Percentiles rank a stretch among this genome's conserved stretches.
These are phyloP conservation scores for Lichtheimia corymbifera DNA, from an alignment of 371 early-diverging fungal genomes.

Conservation along the genomic window DNA sequence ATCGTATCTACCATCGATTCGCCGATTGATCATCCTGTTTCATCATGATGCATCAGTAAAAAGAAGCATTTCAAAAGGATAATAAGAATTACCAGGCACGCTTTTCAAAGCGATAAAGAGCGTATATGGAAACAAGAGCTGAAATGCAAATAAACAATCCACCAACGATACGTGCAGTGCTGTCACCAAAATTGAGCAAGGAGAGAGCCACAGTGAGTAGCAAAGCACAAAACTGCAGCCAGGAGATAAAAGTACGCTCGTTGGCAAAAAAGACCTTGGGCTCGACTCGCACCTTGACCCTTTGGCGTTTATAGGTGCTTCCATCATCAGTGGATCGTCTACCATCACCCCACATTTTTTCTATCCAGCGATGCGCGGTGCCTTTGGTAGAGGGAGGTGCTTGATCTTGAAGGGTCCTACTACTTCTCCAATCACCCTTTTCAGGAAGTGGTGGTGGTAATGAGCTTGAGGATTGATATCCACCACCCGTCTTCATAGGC, in stretches of 20 bases:
- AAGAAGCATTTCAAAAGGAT: not conserved
- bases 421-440: not conserved
- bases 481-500: too few species aligned
- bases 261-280: slow-evolving; percentile 99
- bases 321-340: slow-evolving; percentile 6
- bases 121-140: slow-evolving; percentile 55
- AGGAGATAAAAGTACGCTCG: slow-evolving; percentile 96
- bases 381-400: not conserved
- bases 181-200: slow-evolving; percentile 81
- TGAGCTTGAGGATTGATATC: not conserved
- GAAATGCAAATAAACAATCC: slow-evolving; percentile 78
- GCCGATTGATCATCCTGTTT: slow-evolving; percentile 62
- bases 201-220: slow-evolving; percentile 74
- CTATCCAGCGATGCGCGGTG: not conserved
- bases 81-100: slow-evolving; percentile 59
- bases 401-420: not conserved
- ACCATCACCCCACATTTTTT: slow-evolving; percentile 9
- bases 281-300: slow-evolving; percentile 78
- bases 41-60: slow-evolving; percentile 15
- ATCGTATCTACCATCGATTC: slow-evolving; percentile 65
- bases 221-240: slow-evolving; percentile 76
- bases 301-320: slow-evolving; percentile 24
- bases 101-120: slow-evolving; percentile 90
- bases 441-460: slow-evolving; percentile 9
- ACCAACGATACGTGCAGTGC: slow-evolving; percentile 62